These are phyloP conservation scores for Iodosphaeria phyllophila DNA, from an alignment of 2,329 filamentous ascomycete species.

Conservation along the genomic window DNA sequence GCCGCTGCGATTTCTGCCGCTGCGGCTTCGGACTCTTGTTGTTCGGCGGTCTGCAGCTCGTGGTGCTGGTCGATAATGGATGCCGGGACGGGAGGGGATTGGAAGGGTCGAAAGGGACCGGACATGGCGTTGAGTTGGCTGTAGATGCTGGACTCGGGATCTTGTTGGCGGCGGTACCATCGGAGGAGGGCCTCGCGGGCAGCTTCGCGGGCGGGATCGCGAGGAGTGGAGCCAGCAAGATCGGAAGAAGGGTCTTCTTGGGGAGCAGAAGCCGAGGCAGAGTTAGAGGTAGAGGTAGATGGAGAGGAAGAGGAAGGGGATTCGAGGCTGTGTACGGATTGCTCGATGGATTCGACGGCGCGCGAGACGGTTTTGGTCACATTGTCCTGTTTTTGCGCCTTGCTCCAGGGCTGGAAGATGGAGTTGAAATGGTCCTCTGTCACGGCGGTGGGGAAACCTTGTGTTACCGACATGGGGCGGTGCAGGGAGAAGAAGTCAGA, in stretches of 20 bases:
- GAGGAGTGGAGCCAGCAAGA: conserved; percentile 5
- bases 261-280: too few relatives aligned
- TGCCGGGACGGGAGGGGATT: conserved; percentile 68
- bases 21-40: conserved; percentile 37
- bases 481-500: conserved; percentile 94
- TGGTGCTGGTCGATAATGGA: too few relatives aligned
- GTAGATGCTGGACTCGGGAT: conserved; percentile 35
- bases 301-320: too few relatives aligned
- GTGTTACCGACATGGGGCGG: conserved; percentile 77
- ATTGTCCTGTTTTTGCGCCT: conserved; percentile 31
- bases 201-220: too few relatives aligned
- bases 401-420: conserved; percentile 51
- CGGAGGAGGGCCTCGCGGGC: too few relatives aligned
- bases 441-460: conserved; percentile 56
- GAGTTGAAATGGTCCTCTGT: conserved; percentile 61
- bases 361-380: conserved; percentile 49
- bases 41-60: too few relatives aligned
- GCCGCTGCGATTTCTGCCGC: conserved; percentile 16
- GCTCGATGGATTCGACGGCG: conserved; percentile 39
- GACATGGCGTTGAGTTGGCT: conserved; percentile 51
- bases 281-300: too few relatives aligned
- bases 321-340: conserved; percentile 33
- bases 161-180: too few relatives aligned
- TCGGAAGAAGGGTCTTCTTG: too few relatives aligned
- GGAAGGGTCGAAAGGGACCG: conserved; percentile 60